phyloP scores from a whole-genome alignment of 2,329 filamentous ascomycete genomes.

The Aureobasidium uvarum region DNA sequence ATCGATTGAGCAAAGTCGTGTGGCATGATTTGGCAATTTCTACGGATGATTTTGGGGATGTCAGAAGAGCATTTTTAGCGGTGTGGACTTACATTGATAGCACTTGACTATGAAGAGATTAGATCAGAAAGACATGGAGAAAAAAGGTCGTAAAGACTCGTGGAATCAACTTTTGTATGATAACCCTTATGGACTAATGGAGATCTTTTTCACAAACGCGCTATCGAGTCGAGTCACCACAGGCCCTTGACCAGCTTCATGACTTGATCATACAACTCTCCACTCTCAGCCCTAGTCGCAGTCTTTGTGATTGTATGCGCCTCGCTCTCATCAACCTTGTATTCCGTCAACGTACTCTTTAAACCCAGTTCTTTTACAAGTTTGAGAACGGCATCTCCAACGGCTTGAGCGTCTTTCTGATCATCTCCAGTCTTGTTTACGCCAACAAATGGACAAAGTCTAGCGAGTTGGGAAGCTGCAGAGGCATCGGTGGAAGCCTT shows the following conservation, averaged over 20 bases:
- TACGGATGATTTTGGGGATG: no score
- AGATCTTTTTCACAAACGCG: not conserved
- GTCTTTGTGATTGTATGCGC: slow-evolving; percentile 46
- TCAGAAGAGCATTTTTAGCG: no score
- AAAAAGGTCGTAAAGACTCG: no score
- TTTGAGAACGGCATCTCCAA: slow-evolving; percentile 47
- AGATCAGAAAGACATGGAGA: no score
- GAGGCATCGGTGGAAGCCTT: slow-evolving; percentile 47
- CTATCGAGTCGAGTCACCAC: slow-evolving; percentile 31
- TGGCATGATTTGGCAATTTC: no score
- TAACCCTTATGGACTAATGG: not conserved
- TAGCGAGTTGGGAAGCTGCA: slow-evolving; percentile 49
- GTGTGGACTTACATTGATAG: no score
- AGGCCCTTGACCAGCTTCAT: slow-evolving; percentile 45
- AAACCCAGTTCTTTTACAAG: slow-evolving; percentile 48
- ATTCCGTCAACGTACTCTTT: slow-evolving; percentile 49
- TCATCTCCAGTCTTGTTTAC: slow-evolving; percentile 43
- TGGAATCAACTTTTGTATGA: not conserved
- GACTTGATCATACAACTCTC: slow-evolving; percentile 46
- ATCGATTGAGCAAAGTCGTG: no score
- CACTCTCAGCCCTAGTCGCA: slow-evolving; percentile 46
- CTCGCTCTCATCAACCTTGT: slow-evolving; percentile 45
- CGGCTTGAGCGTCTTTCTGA: slow-evolving; percentile 45
- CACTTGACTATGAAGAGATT: no score
- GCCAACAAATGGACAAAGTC: slow-evolving; percentile 48